Evolutionary conservation across 106 monocot genomes (phyloP), one percentile per base, ranked within the genome.

Genomic region (Hemerocallis citrina): DNA sequence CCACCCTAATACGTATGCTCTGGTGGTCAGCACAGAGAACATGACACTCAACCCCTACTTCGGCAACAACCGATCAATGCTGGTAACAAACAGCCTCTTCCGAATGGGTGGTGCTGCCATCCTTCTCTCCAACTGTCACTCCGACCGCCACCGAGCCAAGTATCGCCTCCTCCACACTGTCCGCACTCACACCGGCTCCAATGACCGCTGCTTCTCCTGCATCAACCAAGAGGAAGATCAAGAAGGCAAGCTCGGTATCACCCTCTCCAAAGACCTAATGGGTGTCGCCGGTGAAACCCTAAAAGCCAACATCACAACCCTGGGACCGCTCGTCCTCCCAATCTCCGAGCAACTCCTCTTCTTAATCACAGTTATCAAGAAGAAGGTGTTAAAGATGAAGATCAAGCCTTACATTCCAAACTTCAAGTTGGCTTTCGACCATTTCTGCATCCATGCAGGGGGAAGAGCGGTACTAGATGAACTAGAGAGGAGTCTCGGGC

Each of bases 191-290:
- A 70, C 40, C 2, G 70, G 70, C 41, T 14, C 61, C 22, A 60
- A 47, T 19, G 62, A 62, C 33, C 61, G 51, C 1, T 70, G 50
- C 48, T 70, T 61, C 70, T 36, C 34, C 13, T 70, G 70, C 52
- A 50, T 70, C 14, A 51, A 61, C 59, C 70, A 70, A 28, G 38
- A 61, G 6, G 62, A 70, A 31, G 70, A 70, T 37, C 31, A 41
- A 0, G 33, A 34, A 11, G 51, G 51, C 3, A 24, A 17, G 6
- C 4, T 60, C 15, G 70, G 70, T 20, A 52, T 70, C 39, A 11
- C 70, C 52, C 70, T 70, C 70, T 70, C 70, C 19, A 70, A 62
- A 23, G 70, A 70, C 61, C 62, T 70, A 4, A 70, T 62, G 61
- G 7, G 30, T 1, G 62, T 70, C 32, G 70, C 70, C 7, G 70